A percentile compares a stretch with the other conserved stretches of the same genome.
Conservation (phyloP, 345 rosid genomes). For the Eucalyptus shirleyi region DNA sequence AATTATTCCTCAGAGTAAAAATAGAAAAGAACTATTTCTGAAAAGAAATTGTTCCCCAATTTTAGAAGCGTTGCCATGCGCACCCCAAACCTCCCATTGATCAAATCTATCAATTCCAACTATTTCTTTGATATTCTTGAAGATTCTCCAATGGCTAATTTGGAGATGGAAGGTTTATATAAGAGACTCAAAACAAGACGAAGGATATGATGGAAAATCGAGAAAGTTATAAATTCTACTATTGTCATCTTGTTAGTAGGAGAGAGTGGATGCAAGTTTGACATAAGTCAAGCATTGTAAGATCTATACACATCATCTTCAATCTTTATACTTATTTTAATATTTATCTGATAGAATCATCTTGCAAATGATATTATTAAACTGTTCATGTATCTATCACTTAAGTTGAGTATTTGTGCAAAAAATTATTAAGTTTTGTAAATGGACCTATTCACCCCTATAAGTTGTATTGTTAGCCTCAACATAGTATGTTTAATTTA, state of each 20-base stretch:
- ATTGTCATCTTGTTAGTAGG: fast-evolving
- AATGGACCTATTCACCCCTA: background rate
- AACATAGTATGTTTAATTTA: background rate
- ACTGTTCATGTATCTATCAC: background rate
- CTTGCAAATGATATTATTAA: background rate
- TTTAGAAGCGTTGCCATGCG: too few species aligned
- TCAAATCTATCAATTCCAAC: background rate
- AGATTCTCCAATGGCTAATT: background rate
- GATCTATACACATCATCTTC: background rate
- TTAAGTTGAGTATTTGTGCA: background rate
- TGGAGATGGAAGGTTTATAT: background rate
- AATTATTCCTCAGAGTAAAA: too few species aligned
- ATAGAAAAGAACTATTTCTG: too few species aligned
- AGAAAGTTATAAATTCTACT: background rate
- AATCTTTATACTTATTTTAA: background rate
- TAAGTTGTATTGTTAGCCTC: background rate
- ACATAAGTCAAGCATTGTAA: fast-evolving
- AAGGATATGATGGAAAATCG: background rate
- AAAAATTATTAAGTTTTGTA: too few species aligned
- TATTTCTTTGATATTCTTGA: background rate
- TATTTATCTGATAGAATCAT: background rate
- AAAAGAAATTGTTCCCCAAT: too few species aligned
- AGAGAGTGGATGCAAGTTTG: background rate
- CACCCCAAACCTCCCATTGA: background rate
- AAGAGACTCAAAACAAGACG: background rate